phyloP scores from a whole-genome alignment of 2,329 filamentous ascomycete genomes.

The Trichoderma arundinaceum region DNA sequence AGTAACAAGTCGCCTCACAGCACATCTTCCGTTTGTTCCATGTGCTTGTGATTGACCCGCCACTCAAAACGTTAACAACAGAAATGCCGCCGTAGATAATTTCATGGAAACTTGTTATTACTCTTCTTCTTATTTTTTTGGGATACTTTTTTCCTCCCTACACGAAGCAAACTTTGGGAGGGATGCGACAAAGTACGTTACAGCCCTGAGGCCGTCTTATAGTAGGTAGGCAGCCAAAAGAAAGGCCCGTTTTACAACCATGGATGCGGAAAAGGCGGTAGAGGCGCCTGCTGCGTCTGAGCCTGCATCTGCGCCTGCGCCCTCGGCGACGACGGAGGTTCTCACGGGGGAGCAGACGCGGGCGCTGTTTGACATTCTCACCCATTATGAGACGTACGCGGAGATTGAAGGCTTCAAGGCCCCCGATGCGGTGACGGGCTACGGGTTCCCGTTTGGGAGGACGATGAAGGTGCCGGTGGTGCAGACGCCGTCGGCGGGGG shows the following conservation, averaged over 20 bases:
- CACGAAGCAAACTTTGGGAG: neutral
- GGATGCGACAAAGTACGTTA: neutral
- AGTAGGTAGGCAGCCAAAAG: no score
- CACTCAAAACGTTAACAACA: neutral
- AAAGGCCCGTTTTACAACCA: neutral
- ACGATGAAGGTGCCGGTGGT: constrained; percentile 32
- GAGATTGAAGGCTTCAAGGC: constrained; percentile 76
- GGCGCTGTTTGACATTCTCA: constrained; percentile 65
- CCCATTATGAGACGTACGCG: constrained; percentile 63
- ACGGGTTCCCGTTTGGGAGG: constrained; percentile 70
- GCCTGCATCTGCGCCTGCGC: neutral
- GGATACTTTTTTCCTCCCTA: neutral
- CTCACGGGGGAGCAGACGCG: constrained; percentile 51
- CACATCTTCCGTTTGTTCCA: neutral
- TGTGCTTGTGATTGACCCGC: neutral
- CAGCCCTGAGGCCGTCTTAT: neutral
- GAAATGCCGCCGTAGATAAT: neutral
- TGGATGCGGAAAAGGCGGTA: constrained; percentile 7
- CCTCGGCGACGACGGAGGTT: neutral
- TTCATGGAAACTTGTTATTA: no score
- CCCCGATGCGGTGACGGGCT: constrained; percentile 66
- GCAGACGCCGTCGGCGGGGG: constrained; percentile 29
- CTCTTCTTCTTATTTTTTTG: neutral
- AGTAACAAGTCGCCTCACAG: no score
- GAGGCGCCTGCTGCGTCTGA: neutral